phyloP scores from a whole-genome alignment of 2,329 filamentous ascomycete genomes.

The Colletotrichum theobromicola region DNA sequence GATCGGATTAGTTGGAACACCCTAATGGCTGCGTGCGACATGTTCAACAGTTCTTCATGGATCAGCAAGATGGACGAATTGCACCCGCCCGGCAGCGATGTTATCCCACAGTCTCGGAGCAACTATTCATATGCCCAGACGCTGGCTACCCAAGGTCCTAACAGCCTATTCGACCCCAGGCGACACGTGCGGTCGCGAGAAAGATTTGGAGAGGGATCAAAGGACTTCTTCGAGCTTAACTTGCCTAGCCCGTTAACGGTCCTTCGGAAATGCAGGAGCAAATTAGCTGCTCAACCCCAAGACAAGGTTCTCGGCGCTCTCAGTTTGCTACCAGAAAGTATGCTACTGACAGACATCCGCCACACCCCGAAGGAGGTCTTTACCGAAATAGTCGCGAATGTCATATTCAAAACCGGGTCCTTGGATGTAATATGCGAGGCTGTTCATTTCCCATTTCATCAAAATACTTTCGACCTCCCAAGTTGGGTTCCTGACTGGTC shows the following conservation, averaged over 20 bases:
- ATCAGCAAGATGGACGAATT: too few relatives aligned
- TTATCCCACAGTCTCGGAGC: too few relatives aligned
- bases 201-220: too few relatives aligned
- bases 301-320: neutral
- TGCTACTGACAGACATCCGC: neutral
- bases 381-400: accelerated
- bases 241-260: too few relatives aligned
- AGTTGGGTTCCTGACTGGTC: neutral
- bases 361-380: neutral
- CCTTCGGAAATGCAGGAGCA: too few relatives aligned
- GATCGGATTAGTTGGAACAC: accelerated
- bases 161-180: too few relatives aligned
- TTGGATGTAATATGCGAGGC: neutral
- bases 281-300: neutral
- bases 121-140: neutral
- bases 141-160: neutral
- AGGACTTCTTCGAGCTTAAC: too few relatives aligned
- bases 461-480: neutral
- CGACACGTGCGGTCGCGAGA: too few relatives aligned
- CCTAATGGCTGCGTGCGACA: accelerated
- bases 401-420: neutral
- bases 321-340: accelerated
- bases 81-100: too few relatives aligned
- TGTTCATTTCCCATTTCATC: neutral
- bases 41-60: too few relatives aligned